These are phyloP conservation scores for Phanerodontia chrysosporium DNA, from an alignment of 768 basidiomycete species.

Conservation along the genomic window DNA sequence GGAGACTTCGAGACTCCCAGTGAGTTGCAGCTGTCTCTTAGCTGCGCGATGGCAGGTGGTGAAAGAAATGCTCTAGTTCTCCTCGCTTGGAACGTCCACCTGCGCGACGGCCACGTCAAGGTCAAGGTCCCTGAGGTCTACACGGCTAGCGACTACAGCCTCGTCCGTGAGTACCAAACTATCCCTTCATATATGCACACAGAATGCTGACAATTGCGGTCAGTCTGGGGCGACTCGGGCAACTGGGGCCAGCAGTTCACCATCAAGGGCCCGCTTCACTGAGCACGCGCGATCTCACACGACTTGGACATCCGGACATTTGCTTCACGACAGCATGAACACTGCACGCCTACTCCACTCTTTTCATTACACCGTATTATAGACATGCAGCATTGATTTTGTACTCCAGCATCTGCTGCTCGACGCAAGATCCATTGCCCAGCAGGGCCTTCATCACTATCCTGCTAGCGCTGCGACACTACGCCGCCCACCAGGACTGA, in stretches of 20 bases:
- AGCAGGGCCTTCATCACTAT: too few relatives aligned
- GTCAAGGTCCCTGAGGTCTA: constrained; percentile 3
- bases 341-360: too few relatives aligned
- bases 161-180: constrained; percentile 21
- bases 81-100: constrained; percentile 4
- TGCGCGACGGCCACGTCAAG: constrained; percentile 1
- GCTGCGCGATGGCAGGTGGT: constrained; percentile 24
- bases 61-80: constrained; percentile 1
- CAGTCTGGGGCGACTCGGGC: constrained; percentile 48
- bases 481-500: too few relatives aligned
- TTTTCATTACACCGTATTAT: too few relatives aligned
- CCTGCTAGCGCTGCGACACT: too few relatives aligned
- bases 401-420: too few relatives aligned
- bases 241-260: constrained; percentile 37
- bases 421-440: too few relatives aligned
- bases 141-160: constrained; percentile 1
- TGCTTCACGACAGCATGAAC: too few relatives aligned
- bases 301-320: too few relatives aligned
- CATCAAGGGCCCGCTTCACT: constrained; percentile 19
- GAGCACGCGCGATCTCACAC: too few relatives aligned
- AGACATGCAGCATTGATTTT: too few relatives aligned
- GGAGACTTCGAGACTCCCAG: constrained; percentile 4
- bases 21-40: constrained; percentile 9
- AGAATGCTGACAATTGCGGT: constrained; percentile 35
- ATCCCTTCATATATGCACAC: constrained; percentile 31